phyloP scores from a whole-genome alignment of 140 eudicot species.

The Senecio squalidus region DNA sequence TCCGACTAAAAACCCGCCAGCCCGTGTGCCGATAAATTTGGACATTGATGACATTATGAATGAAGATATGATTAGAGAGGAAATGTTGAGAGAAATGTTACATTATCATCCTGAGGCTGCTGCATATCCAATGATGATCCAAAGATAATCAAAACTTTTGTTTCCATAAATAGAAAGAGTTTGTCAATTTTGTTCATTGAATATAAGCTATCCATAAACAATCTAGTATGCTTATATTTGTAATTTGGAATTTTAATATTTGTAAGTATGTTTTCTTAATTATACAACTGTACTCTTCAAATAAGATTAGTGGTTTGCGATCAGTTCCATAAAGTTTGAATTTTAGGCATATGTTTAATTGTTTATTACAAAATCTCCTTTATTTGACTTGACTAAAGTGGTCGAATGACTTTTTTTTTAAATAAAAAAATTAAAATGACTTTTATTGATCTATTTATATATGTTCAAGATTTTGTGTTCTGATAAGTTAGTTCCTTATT shows the following conservation, averaged over 20 bases:
- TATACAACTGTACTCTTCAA: too few relatives aligned
- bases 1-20: conserved; percentile 40
- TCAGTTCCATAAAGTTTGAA: too few relatives aligned
- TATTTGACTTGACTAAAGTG: too few relatives aligned
- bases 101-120: conserved; percentile 50
- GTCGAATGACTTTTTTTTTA: too few relatives aligned
- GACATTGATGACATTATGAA: conserved; percentile 49
- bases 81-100: conserved; percentile 48
- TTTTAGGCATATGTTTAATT: too few relatives aligned
- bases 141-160: conserved; percentile 12
- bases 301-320: too few relatives aligned
- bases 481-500: too few relatives aligned
- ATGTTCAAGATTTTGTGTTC: too few relatives aligned
- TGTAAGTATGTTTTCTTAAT: too few relatives aligned
- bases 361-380: too few relatives aligned
- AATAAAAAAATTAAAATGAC: too few relatives aligned
- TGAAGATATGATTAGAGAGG: conserved; percentile 44
- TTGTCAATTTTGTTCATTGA: conserved; percentile 26
- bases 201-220: conserved; percentile 1
- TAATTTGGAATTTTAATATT: background rate
- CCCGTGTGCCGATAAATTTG: conserved; percentile 31
- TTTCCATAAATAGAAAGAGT: conserved; percentile 6
- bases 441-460: too few relatives aligned
- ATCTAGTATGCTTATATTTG: conserved; percentile 6
- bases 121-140: conserved; percentile 26